Percentiles rank a stretch among this genome's conserved stretches.
Conservation (phyloP, 331 rosid species). For the Acacia pycnantha region DNA sequence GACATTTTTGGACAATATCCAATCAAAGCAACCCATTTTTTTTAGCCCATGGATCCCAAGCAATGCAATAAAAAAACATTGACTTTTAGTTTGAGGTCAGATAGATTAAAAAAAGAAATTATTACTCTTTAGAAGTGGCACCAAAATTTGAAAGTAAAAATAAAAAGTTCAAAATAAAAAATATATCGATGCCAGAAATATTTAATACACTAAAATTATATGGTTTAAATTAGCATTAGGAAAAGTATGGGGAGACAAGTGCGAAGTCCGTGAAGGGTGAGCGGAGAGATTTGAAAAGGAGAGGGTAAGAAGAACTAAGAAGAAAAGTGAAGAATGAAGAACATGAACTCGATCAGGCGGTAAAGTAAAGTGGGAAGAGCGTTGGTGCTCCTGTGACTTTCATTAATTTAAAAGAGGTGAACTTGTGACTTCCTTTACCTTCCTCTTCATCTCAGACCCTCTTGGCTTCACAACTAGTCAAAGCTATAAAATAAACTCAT, state of each 20-base stretch:
- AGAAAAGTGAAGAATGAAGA: neutral
- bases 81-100: neutral
- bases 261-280: neutral
- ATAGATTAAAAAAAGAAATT: neutral
- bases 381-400: constrained; percentile 69
- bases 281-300: neutral
- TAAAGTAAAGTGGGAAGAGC: constrained; percentile 55
- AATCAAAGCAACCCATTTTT: neutral
- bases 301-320: too few relatives aligned
- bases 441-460: too few relatives aligned
- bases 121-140: too few relatives aligned
- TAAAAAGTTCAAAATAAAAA: too few relatives aligned
- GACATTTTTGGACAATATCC: neutral
- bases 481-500: neutral
- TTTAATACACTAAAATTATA: too few relatives aligned
- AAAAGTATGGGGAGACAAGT: neutral
- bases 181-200: too few relatives aligned
- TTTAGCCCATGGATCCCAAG: neutral
- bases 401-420: constrained; percentile 72
- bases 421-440: constrained; percentile 33
- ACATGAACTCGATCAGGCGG: constrained; percentile 50
- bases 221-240: neutral
- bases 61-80: neutral
- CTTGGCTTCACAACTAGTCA: constrained; percentile 3
- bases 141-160: too few relatives aligned